A percentile compares a stretch with the other conserved stretches of the same genome.
phyloP scores from a whole-genome alignment of 2,329 filamentous ascomycete genomes.

The Aspergillus felis region DNA sequence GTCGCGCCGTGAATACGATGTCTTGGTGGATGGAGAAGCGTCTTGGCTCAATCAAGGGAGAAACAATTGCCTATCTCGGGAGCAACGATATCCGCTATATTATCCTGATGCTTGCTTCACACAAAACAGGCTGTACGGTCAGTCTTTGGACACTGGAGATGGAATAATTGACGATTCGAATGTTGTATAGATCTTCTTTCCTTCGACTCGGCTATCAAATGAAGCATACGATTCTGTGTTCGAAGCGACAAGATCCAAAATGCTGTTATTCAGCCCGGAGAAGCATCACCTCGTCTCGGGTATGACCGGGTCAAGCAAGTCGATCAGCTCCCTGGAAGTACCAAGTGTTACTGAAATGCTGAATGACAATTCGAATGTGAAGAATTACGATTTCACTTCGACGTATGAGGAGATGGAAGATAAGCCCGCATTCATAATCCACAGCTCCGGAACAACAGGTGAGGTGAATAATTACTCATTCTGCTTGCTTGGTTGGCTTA shows the following conservation, averaged over 20 bases:
- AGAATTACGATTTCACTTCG: constrained; percentile 15
- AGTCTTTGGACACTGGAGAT: too few relatives aligned
- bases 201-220: background rate
- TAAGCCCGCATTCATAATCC: constrained; percentile 25
- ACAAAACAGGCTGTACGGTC: constrained; percentile 3
- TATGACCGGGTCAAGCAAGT: too few relatives aligned
- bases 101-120: constrained; percentile 19
- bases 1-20: too few relatives aligned
- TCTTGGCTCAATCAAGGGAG: constrained; percentile 11
- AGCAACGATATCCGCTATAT: constrained; percentile 22
- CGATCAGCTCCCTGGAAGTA: too few relatives aligned
- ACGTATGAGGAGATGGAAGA: constrained; percentile 23
- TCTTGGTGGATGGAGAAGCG: constrained; percentile 22
- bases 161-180: too few relatives aligned
- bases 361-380: background rate
- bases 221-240: background rate
- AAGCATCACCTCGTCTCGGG: too few relatives aligned
- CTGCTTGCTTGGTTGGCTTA: background rate
- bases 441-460: constrained; percentile 39
- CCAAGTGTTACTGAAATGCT: constrained; percentile 3
- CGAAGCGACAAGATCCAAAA: background rate
- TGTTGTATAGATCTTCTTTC: background rate
- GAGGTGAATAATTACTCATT: background rate
- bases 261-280: too few relatives aligned
- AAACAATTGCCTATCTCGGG: constrained; percentile 21